phyloP scores from a whole-genome alignment of 73 alveolate species.

The Tetrahymena malaccensis region DNA sequence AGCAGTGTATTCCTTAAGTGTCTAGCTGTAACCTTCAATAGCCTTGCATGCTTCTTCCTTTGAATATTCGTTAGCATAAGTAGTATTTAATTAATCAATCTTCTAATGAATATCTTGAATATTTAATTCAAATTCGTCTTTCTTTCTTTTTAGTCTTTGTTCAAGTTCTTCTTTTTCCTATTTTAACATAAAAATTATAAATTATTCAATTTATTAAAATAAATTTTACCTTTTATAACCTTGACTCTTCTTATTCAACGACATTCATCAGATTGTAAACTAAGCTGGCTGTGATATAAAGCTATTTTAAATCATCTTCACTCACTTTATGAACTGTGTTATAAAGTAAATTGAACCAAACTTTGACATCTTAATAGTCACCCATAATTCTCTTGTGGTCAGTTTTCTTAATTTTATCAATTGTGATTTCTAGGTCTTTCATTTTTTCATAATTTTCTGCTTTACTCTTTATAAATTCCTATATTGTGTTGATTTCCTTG shows the following conservation, averaged over 20 bases:
- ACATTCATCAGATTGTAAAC: slow-evolving; percentile 23
- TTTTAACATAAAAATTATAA: background rate
- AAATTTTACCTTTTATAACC: slow-evolving; percentile 1
- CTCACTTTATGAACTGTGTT: slow-evolving; percentile 20
- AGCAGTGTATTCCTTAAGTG: slow-evolving; percentile 36
- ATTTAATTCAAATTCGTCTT: slow-evolving; percentile 23
- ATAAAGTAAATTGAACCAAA: slow-evolving; percentile 73
- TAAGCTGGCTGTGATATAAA: slow-evolving; percentile 11
- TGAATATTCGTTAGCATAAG: slow-evolving; percentile 10
- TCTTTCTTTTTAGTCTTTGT: slow-evolving; percentile 25
- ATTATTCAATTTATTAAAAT: background rate
- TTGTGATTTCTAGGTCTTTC: slow-evolving; percentile 59
- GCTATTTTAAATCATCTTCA: slow-evolving; percentile 38
- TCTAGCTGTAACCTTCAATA: slow-evolving; percentile 21
- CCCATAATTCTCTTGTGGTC: slow-evolving; percentile 36
- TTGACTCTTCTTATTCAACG: slow-evolving; percentile 34
- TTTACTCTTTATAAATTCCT: slow-evolving; percentile 43
- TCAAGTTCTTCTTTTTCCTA: slow-evolving; percentile 44
- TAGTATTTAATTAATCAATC: background rate
- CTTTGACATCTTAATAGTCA: slow-evolving; percentile 60
- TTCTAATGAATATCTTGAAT: slow-evolving; percentile 22
- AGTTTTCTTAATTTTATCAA: slow-evolving; percentile 58
- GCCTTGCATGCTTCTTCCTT: slow-evolving; percentile 22
- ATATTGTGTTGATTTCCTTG: slow-evolving; percentile 44
- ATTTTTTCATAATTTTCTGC: slow-evolving; percentile 64